phyloP scores from a whole-genome alignment of 768 basidiomycete genomes.

The Lepiota brunneoincarnata region DNA sequence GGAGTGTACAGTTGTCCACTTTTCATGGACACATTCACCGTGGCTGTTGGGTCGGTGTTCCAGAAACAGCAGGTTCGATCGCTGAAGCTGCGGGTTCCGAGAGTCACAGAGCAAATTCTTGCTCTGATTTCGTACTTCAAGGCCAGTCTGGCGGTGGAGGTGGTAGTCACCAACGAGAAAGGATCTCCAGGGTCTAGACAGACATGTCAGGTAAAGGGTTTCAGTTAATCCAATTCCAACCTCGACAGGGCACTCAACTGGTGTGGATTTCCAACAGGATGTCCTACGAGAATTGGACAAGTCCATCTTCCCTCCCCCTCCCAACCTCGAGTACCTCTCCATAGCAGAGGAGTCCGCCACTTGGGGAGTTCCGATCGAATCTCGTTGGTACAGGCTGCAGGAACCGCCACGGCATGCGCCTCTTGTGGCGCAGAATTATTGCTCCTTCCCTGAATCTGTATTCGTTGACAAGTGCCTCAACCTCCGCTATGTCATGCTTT shows the following conservation, averaged over 20 bases:
- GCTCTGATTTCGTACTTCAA: slow-evolving; percentile 9
- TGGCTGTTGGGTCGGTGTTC: neutral
- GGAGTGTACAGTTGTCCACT: neutral
- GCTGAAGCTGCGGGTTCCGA: slow-evolving; percentile 5
- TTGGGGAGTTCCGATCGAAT: slow-evolving; percentile 1
- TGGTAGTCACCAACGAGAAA: slow-evolving; percentile 2
- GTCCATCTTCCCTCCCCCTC: slow-evolving; percentile 5
- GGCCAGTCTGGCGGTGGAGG: slow-evolving; percentile 2
- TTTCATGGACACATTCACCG: neutral
- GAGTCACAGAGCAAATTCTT: neutral
- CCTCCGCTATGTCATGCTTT: slow-evolving; percentile 9
- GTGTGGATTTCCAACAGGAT: neutral
- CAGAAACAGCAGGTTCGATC: slow-evolving; percentile 2
- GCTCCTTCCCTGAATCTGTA: neutral
- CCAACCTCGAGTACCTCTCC: slow-evolving; percentile 1
- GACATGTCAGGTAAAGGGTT: neutral
- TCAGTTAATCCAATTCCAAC: neutral
- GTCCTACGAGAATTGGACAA: neutral
- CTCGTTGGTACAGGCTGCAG: neutral
- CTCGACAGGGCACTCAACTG: neutral
- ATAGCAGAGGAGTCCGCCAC: neutral
- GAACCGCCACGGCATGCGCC: neutral
- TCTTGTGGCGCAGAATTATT: neutral
- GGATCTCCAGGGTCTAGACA: neutral
- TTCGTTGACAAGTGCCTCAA: slow-evolving; percentile 3